phyloP scores from a whole-genome alignment of 306 rosid species.

The Trifolium repens region DNA sequence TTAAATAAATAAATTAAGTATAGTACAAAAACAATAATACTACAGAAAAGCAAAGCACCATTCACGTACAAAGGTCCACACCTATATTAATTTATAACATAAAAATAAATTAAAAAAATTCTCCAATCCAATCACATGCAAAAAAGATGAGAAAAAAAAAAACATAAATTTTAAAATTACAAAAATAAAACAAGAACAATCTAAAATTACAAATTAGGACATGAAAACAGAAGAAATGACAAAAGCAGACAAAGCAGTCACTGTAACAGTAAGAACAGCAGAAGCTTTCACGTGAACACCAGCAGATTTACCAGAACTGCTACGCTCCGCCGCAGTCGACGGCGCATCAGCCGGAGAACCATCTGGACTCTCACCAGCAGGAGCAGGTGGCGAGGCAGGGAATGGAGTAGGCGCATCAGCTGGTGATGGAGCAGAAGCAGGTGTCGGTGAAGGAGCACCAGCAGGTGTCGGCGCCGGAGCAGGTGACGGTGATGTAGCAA shows the following conservation, averaged over 20 bases:
- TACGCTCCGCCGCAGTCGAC: constrained; percentile 50
- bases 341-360: constrained; percentile 68
- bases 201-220: constrained; percentile 58
- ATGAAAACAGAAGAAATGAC: constrained; percentile 51
- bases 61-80: constrained; percentile 36
- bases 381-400: constrained; percentile 78
- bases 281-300: constrained; percentile 56
- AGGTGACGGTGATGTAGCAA: constrained; percentile 71
- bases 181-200: constrained; percentile 17
- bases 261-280: constrained; percentile 41
- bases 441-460: constrained; percentile 57
- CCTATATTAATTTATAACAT: constrained; percentile 41
- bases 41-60: constrained; percentile 3
- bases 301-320: constrained; percentile 44
- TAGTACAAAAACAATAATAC: neutral
- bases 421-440: constrained; percentile 55
- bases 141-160: neutral
- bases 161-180: constrained; percentile 18
- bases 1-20: neutral
- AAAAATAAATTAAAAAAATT: constrained; percentile 42
- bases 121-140: constrained; percentile 38
- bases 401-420: constrained; percentile 66
- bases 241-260: constrained; percentile 47
- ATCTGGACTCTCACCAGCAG: constrained; percentile 52
- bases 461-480: constrained; percentile 55